phyloP scores from a whole-genome alignment of 805 yeast genomes.

The Wickerhamomyces subpelliculosus region DNA sequence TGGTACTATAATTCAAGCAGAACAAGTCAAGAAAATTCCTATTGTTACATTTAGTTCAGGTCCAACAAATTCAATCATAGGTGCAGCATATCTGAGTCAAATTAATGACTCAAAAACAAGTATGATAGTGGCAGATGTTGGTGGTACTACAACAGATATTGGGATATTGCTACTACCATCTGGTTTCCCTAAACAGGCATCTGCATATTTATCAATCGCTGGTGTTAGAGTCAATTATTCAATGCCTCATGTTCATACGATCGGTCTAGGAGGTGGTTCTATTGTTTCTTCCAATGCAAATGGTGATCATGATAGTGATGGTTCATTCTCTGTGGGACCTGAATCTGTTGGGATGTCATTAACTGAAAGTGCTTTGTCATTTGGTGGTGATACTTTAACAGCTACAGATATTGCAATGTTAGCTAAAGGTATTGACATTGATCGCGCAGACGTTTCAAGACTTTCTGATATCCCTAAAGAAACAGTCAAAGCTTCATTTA shows the following conservation, averaged over 20 bases:
- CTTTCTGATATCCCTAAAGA: constrained; percentile 14
- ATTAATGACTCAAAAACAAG: not conserved
- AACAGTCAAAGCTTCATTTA: constrained; percentile 4
- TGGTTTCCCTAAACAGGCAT: constrained; percentile 42
- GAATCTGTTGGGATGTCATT: constrained; percentile 41
- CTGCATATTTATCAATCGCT: constrained; percentile 37
- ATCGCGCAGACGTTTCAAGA: constrained; percentile 12
- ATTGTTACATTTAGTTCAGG: constrained; percentile 43
- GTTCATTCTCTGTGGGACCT: constrained; percentile 34
- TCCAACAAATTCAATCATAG: constrained; percentile 41
- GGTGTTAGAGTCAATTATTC: constrained; percentile 43
- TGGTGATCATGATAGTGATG: constrained; percentile 11
- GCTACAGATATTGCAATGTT: constrained; percentile 32
- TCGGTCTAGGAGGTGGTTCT: constrained; percentile 48
- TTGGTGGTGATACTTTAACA: constrained; percentile 36
- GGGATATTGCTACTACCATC: constrained; percentile 35
- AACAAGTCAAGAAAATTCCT: constrained; percentile 34
- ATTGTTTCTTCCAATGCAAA: too few relatives aligned
- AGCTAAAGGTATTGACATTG: not conserved
- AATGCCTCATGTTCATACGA: constrained; percentile 44
- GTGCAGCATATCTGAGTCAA: constrained; percentile 36
- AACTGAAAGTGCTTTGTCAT: constrained; percentile 26
- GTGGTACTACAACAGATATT: constrained; percentile 46
- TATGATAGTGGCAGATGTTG: constrained; percentile 35
- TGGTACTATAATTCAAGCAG: constrained; percentile 36